Conservation (phyloP, 768 basidiomycete genomes). For the Rhizopogon rudus region DNA sequence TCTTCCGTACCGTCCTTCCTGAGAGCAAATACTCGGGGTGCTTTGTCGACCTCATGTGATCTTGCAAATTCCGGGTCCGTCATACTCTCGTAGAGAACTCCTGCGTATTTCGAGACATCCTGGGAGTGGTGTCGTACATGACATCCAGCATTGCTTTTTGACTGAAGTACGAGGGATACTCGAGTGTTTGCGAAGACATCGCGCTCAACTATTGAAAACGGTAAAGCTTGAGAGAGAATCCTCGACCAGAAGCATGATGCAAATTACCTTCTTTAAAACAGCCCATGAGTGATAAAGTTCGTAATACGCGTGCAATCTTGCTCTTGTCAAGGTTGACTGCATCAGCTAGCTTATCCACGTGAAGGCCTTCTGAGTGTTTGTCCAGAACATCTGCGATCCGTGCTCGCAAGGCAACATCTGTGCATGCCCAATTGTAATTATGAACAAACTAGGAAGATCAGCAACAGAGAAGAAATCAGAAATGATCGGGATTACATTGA, state of each 20-base stretch:
- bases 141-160: constrained; percentile 2
- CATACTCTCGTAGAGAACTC: constrained; percentile 18
- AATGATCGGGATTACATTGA: constrained; percentile 11
- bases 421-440: constrained; percentile 22
- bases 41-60: constrained; percentile 15
- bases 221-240: neutral
- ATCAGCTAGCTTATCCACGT: constrained; percentile 18
- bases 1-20: constrained; percentile 10
- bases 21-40: constrained; percentile 14
- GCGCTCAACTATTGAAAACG: constrained; percentile 13
- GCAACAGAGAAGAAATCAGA: neutral
- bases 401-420: constrained; percentile 18
- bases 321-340: constrained; percentile 17
- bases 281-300: constrained; percentile 26
- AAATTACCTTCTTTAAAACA: constrained; percentile 25
- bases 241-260: neutral
- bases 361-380: constrained; percentile 15
- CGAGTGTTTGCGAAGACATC: constrained; percentile 31
- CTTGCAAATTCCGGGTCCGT: constrained; percentile 20
- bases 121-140: constrained; percentile 2
- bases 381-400: constrained; percentile 22
- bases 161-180: constrained; percentile 22
- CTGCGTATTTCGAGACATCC: constrained; percentile 9
- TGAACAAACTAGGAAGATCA: constrained; percentile 7
- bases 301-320: constrained; percentile 26